phyloP scores from a whole-genome alignment of 352 stramenopile genomes.

The Pythium dissimile region DNA sequence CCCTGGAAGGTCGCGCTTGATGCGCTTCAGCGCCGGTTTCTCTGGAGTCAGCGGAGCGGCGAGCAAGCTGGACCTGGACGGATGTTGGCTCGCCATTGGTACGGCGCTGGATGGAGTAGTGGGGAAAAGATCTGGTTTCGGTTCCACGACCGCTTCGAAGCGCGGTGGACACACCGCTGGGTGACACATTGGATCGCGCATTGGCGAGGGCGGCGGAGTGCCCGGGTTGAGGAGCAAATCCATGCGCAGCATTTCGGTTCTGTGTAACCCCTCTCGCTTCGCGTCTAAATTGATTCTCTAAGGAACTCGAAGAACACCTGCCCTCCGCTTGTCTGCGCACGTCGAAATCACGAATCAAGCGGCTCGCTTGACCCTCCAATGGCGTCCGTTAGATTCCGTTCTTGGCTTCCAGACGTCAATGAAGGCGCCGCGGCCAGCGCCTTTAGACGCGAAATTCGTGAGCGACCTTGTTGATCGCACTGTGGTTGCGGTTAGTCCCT shows the following conservation, averaged over 20 bases:
- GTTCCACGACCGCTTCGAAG: neutral
- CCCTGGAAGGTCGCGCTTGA: constrained; percentile 12
- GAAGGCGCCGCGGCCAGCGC: neutral
- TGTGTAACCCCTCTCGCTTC: neutral
- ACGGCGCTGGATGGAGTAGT: neutral
- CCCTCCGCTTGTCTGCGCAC: too few species aligned
- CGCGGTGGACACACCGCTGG: too few species aligned
- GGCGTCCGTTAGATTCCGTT: constrained; percentile 13
- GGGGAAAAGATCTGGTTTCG: neutral
- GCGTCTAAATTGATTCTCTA: neutral
- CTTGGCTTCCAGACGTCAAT: neutral
- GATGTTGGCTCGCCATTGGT: neutral
- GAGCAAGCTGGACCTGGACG: neutral
- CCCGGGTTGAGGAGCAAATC: constrained; percentile 21
- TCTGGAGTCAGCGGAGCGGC: neutral
- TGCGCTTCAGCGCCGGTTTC: constrained; percentile 9
- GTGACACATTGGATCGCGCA: neutral
- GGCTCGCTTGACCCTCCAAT: neutral
- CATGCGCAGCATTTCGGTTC: constrained; percentile 17
- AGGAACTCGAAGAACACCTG: too few species aligned
- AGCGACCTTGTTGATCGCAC: neutral
- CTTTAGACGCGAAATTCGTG: constrained; percentile 9
- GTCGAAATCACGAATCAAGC: neutral
- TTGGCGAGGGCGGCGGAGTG: constrained; percentile 14
- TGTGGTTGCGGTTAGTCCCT: constrained; percentile 9